phyloP scores from a whole-genome alignment of 345 rosid genomes.

The Theobroma cacao region DNA sequence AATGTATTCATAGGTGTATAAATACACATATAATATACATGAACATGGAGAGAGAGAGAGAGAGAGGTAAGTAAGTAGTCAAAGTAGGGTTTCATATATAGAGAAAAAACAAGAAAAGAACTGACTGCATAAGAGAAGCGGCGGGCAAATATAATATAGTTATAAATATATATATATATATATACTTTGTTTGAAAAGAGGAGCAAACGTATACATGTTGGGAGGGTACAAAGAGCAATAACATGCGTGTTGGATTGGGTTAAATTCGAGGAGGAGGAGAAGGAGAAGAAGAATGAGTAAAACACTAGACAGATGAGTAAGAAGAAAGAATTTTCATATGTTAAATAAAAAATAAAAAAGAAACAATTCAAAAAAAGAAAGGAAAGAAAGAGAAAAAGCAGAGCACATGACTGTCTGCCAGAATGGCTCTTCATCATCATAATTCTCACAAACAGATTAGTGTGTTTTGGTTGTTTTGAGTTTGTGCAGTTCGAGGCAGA shows the following conservation, averaged over 20 bases:
- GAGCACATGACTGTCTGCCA: conserved; percentile 22
- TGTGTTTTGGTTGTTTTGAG: conserved; percentile 4
- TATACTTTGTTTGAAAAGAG: background rate
- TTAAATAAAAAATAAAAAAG: too few relatives aligned
- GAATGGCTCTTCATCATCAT: conserved; percentile 11
- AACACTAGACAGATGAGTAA: too few relatives aligned
- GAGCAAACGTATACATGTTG: background rate
- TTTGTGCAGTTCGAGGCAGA: conserved; percentile 33
- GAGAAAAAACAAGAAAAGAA: background rate
- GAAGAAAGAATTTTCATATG: too few relatives aligned
- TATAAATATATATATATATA: background rate
- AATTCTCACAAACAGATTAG: conserved; percentile 2
- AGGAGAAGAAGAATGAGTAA: background rate
- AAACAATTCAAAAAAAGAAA: background rate
- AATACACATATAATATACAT: too few relatives aligned
- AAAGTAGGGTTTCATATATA: background rate
- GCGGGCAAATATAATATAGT: background rate
- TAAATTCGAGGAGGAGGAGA: conserved; percentile 17
- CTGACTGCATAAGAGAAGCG: background rate
- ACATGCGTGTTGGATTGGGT: conserved; percentile 18
- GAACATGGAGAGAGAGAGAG: background rate
- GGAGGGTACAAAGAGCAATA: background rate
- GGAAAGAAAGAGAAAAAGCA: conserved; percentile 4
- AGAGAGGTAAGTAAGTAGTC: background rate
- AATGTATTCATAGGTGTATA: too few relatives aligned